phyloP scores from a whole-genome alignment of 2,329 filamentous ascomycete species.

The Dactylellina leptospora region DNA sequence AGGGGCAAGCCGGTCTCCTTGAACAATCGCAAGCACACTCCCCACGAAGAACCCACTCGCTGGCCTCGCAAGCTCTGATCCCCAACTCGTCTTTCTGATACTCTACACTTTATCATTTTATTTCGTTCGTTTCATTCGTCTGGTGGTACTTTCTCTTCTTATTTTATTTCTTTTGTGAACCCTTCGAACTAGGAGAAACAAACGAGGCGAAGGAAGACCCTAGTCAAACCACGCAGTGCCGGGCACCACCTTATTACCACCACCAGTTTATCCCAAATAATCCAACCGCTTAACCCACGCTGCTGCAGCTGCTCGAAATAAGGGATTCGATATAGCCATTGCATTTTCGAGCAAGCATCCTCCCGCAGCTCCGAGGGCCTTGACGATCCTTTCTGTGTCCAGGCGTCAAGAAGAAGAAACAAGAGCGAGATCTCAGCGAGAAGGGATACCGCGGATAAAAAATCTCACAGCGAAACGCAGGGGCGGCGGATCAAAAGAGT shows the following conservation, averaged over 20 bases:
- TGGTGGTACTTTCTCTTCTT: neutral
- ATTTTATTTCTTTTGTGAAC: conserved; percentile 14
- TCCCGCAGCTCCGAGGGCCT: conserved; percentile 32
- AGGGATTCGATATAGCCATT: conserved; percentile 48
- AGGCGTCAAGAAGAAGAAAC: neutral
- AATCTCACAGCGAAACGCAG: conserved; percentile 41
- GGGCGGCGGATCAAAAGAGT: conserved; percentile 27
- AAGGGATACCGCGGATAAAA: conserved; percentile 49
- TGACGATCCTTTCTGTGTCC: no score
- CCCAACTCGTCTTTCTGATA: neutral
- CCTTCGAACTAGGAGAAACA: conserved; percentile 1
- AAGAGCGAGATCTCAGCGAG: neutral
- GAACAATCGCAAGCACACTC: neutral
- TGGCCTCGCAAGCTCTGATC: neutral
- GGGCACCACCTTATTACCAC: conserved; percentile 17
- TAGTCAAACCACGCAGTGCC: conserved; percentile 29
- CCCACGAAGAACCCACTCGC: neutral
- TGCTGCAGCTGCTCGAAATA: conserved; percentile 32
- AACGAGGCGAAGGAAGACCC: conserved; percentile 23
- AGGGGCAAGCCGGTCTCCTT: conserved; percentile 26
- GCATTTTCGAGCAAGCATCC: conserved; percentile 14
- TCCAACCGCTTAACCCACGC: conserved; percentile 41
- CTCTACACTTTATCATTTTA: neutral
- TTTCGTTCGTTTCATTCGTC: neutral
- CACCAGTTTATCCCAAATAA: conserved; percentile 50